Conservation (phyloP, 2,329 filamentous ascomycete genomes). For the Aspergillus cejpii region DNA sequence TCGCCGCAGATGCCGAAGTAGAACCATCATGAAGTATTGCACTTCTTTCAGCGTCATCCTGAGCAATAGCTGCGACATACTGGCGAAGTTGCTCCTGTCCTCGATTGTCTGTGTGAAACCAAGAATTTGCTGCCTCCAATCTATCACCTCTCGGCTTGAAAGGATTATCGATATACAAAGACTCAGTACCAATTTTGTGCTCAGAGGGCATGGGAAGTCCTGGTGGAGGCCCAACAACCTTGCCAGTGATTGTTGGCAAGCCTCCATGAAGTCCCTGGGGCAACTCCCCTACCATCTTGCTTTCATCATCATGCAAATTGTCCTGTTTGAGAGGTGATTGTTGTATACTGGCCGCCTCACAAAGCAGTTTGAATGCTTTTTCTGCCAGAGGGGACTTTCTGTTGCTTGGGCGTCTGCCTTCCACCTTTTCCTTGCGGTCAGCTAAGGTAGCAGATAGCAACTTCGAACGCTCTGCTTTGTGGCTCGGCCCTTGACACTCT, state of each 20-base stretch:
- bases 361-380: background rate
- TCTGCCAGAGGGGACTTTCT: background rate
- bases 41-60: conserved; percentile 10
- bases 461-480: background rate
- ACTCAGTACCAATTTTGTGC: background rate
- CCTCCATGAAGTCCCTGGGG: background rate
- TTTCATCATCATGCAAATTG: background rate
- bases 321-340: background rate
- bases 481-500: background rate
- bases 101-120: conserved; percentile 21
- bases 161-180: background rate
- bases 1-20: conserved; percentile 4
- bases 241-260: background rate
- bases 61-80: conserved; percentile 15
- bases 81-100: conserved; percentile 15
- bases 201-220: conserved; percentile 12
- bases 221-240: conserved; percentile 11
- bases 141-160: conserved; percentile 1
- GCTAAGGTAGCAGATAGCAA: background rate
- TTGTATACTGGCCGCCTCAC: background rate
- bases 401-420: background rate
- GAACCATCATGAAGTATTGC: conserved; percentile 3
- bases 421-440: background rate
- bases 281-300: background rate
- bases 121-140: conserved; percentile 15